Conservation (phyloP, 2,329 filamentous ascomycete species). For the Aspergillus vadensis region DNA sequence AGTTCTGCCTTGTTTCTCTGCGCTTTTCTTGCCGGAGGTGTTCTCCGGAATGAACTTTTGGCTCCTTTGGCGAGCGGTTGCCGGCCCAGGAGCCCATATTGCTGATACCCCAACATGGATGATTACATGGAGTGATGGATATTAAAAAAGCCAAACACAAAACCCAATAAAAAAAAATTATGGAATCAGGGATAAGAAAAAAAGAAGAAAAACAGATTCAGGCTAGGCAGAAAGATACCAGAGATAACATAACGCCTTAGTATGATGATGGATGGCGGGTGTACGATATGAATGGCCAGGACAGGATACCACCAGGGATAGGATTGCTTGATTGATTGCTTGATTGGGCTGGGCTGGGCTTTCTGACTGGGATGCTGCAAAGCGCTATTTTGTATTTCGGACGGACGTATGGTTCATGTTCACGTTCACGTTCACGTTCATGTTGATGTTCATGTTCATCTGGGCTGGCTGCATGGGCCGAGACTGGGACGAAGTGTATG, state of each 20-base stretch:
- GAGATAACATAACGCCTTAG: neutral
- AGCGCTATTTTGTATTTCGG: conserved; percentile 12
- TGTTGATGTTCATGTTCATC: neutral
- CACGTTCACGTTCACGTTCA: neutral
- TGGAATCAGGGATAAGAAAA: conserved; percentile 6
- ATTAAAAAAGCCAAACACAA: neutral
- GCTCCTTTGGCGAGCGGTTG: conserved; percentile 11
- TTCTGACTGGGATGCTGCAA: conserved; percentile 8
- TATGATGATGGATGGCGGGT: conserved; percentile 10
- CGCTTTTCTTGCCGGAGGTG: conserved; percentile 4
- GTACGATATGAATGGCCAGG: conserved; percentile 19
- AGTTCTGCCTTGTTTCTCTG: conserved; percentile 5
- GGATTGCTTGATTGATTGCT: neutral
- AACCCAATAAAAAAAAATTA: neutral
- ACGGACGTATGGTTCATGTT: neutral
- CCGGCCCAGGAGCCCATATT: conserved; percentile 14
- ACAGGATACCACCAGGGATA: conserved; percentile 16
- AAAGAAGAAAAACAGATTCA: conserved; percentile 1
- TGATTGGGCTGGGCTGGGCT: neutral
- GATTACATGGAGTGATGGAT: conserved; percentile 3
- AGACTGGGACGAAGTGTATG: conserved; percentile 4
- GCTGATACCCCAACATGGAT: conserved; percentile 21
- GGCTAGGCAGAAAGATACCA: conserved; percentile 1
- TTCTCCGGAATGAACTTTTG: neutral
- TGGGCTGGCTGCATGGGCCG: neutral